Conservation (phyloP, 2,329 filamentous ascomycete species). For the Beauveria sp. region DNA sequence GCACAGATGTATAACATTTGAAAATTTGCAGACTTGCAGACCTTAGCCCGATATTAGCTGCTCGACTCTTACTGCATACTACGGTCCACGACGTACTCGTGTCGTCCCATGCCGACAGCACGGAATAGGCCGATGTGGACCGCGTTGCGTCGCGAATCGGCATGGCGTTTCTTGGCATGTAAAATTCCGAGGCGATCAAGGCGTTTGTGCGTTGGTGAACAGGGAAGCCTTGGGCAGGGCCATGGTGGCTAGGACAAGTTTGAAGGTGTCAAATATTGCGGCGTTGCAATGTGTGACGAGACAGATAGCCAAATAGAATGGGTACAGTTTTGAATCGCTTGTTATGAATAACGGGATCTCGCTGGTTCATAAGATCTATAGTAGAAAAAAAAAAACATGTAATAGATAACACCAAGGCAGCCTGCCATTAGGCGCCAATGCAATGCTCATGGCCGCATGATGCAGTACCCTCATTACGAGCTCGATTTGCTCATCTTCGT, state of each 20-base stretch:
- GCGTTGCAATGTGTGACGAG: too few relatives aligned
- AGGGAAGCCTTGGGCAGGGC: conserved; percentile 18
- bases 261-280: too few relatives aligned
- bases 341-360: too few relatives aligned
- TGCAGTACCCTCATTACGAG: neutral
- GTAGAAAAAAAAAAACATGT: neutral
- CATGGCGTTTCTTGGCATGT: conserved; percentile 42
- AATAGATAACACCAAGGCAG: neutral
- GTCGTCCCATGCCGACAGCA: conserved; percentile 37
- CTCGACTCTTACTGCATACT: too few relatives aligned
- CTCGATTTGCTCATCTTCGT: neutral
- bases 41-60: too few relatives aligned
- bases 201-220: conserved; percentile 28
- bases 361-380: neutral
- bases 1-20: too few relatives aligned
- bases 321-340: too few relatives aligned
- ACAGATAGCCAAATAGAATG: too few relatives aligned
- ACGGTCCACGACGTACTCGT: conserved; percentile 22
- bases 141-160: conserved; percentile 38
- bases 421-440: neutral
- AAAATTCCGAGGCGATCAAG: conserved; percentile 29
- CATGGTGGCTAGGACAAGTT: conserved; percentile 15
- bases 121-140: conserved; percentile 39
- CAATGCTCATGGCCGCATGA: neutral
- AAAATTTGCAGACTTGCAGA: too few relatives aligned